These are phyloP conservation scores for Coprinopsis strossmayeri DNA, from an alignment of 768 basidiomycete species.

Conservation along the genomic window DNA sequence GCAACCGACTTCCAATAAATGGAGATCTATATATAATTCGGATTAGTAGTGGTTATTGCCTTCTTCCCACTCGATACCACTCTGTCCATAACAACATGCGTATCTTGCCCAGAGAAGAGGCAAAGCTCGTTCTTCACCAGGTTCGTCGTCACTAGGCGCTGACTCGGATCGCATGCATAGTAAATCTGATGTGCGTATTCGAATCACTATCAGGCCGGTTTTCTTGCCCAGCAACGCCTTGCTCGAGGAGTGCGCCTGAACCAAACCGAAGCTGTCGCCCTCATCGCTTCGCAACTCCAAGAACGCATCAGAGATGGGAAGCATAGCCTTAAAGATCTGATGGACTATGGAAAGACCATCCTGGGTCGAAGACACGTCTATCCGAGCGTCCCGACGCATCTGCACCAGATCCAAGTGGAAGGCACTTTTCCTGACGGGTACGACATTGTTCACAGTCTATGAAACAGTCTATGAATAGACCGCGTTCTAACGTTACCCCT, in stretches of 20 bases:
- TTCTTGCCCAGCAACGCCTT: constrained; percentile 88
- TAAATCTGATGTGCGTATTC: too few species aligned
- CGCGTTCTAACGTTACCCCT: too few species aligned
- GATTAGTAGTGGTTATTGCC: too few species aligned
- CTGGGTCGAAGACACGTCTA: constrained; percentile 88
- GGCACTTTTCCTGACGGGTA: constrained; percentile 88
- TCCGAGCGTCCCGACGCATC: constrained; percentile 62
- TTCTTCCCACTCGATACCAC: background rate
- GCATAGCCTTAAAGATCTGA: constrained; percentile 82
- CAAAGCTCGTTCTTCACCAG: constrained; percentile 72
- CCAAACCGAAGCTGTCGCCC: constrained; percentile 77
- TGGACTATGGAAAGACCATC: constrained; percentile 86
- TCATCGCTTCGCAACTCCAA: constrained; percentile 90
- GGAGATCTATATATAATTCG: too few species aligned
- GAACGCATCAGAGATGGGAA: constrained; percentile 90
- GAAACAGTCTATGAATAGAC: too few species aligned
- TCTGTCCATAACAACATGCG: constrained; percentile 38
- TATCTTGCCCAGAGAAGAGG: constrained; percentile 68
- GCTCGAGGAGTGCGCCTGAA: constrained; percentile 91
- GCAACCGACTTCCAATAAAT: too few species aligned
- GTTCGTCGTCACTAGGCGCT: constrained; percentile 17
- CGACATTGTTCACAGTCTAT: too few species aligned
- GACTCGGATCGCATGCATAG: background rate
- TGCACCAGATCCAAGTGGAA: constrained; percentile 91
- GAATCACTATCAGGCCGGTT: constrained; percentile 57